phyloP scores from a whole-genome alignment of 768 basidiomycete species.

The Suillus lakei region DNA sequence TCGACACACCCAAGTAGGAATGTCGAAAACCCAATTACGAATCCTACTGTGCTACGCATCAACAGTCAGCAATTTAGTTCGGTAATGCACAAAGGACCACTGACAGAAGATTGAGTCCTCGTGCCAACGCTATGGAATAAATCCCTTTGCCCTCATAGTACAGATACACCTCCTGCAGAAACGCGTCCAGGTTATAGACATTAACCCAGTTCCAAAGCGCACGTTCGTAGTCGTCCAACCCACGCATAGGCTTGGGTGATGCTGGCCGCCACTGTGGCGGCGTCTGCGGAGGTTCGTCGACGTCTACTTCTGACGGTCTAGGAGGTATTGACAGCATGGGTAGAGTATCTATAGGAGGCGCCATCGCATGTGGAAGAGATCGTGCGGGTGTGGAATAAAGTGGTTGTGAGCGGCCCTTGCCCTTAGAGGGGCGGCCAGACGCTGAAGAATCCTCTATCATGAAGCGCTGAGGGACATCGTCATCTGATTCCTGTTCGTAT shows the following conservation, averaged over 20 bases:
- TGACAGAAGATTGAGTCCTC: constrained; percentile 93
- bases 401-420: constrained; percentile 51
- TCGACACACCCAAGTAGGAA: constrained; percentile 96
- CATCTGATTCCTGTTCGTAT: constrained; percentile 71
- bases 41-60: constrained; percentile 84
- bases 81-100: constrained; percentile 41
- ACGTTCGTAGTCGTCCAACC: constrained; percentile 83
- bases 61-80: constrained; percentile 27
- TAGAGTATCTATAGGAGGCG: constrained; percentile 41
- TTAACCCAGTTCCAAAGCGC: constrained; percentile 99
- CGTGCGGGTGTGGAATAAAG: constrained; percentile 54
- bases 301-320: constrained; percentile 66
- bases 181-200: constrained; percentile 95
- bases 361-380: constrained; percentile 42
- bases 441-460: constrained; percentile 73
- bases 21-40: constrained; percentile 98
- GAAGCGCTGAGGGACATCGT: constrained; percentile 85
- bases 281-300: constrained; percentile 35
- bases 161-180: constrained; percentile 91
- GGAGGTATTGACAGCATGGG: constrained; percentile 57
- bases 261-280: constrained; percentile 23
- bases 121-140: constrained; percentile 89
- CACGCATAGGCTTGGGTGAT: constrained; percentile 57
- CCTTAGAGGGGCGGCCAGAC: constrained; percentile 34
- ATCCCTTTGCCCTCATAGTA: constrained; percentile 98